These are phyloP conservation scores for Triticum timopheevii DNA, from an alignment of 176 grass and related monocot species.

Conservation along the genomic window DNA sequence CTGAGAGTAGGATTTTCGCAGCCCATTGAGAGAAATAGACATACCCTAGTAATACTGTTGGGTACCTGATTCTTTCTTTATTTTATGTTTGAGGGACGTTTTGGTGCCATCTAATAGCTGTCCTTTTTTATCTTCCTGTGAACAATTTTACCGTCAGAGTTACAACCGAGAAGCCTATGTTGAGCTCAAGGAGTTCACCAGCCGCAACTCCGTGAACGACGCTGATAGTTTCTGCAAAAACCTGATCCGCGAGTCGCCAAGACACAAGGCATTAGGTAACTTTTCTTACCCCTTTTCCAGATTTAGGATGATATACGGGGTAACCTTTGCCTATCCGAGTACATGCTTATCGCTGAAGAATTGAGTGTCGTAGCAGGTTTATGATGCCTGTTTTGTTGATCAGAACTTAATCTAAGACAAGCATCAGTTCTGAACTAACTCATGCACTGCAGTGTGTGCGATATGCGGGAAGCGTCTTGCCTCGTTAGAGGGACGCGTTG, in stretches of 20 bases:
- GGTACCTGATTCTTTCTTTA: not conserved
- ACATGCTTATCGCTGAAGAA: not conserved
- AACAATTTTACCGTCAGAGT: conserved; percentile 29
- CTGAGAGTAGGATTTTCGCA: not conserved
- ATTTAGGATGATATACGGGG: not conserved
- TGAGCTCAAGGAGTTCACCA: conserved; percentile 77
- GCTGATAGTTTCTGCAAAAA: conserved; percentile 68
- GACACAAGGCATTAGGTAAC: conserved; percentile 70
- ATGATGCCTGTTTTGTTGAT: not conserved
- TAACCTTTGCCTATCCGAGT: not conserved
- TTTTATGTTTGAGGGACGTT: not conserved
- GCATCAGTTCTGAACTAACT: not conserved
- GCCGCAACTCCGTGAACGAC: conserved; percentile 63
- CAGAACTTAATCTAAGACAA: not conserved
- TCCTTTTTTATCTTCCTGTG: not conserved
- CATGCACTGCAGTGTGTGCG: not conserved
- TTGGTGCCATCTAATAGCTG: not conserved
- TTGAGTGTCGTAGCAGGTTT: not conserved
- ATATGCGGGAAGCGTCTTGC: no score
- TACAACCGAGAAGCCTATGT: conserved; percentile 76
- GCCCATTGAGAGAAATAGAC: not conserved
- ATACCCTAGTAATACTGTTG: not conserved
- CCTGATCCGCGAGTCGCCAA: conserved; percentile 67
- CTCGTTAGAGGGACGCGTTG: no score
- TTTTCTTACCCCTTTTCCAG: not conserved